phyloP scores from a whole-genome alignment of 2,329 filamentous ascomycete genomes.

The Fusarium sp. region DNA sequence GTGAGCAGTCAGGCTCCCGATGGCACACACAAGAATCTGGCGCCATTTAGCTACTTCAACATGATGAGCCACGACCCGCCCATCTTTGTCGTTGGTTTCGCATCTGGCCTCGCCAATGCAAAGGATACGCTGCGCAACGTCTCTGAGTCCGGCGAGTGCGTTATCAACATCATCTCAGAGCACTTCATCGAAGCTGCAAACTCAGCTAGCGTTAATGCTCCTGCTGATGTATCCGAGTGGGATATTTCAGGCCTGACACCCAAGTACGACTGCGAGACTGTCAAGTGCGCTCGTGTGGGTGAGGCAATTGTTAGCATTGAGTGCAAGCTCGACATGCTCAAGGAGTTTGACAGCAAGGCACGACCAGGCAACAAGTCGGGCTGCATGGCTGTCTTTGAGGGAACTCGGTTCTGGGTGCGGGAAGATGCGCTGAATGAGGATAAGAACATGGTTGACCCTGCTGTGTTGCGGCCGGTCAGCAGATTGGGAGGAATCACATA shows the following conservation, averaged over 20 bases:
- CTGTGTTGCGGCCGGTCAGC: constrained; percentile 79
- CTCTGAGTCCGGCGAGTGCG: constrained; percentile 76
- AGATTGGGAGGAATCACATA: constrained; percentile 91
- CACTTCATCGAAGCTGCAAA: constrained; percentile 90
- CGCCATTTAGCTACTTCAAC: constrained; percentile 89
- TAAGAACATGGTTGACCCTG: constrained; percentile 77
- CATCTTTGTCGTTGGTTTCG: constrained; percentile 74
- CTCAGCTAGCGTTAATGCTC: constrained; percentile 80
- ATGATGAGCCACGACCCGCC: constrained; percentile 88
- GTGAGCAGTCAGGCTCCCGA: constrained; percentile 67
- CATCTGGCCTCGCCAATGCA: constrained; percentile 58
- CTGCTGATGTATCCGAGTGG: constrained; percentile 84
- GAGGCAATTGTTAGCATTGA: constrained; percentile 89
- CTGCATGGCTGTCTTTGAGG: constrained; percentile 82
- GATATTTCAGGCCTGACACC: constrained; percentile 79
- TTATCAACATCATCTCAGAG: constrained; percentile 89
- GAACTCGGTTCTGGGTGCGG: constrained; percentile 86
- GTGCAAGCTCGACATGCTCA: constrained; percentile 78
- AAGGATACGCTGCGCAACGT: constrained; percentile 88
- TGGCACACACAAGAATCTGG: constrained; percentile 76
- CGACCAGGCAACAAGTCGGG: constrained; percentile 80
- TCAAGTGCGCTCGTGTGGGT: constrained; percentile 77
- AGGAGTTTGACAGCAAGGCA: constrained; percentile 80
- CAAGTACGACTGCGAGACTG: constrained; percentile 69
- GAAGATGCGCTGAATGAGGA: constrained; percentile 89